Percentiles rank a stretch among this genome's conserved stretches.
phyloP scores from a whole-genome alignment of 1,139 yeast genomes.

The Debaryomycetaceae sp. region DNA sequence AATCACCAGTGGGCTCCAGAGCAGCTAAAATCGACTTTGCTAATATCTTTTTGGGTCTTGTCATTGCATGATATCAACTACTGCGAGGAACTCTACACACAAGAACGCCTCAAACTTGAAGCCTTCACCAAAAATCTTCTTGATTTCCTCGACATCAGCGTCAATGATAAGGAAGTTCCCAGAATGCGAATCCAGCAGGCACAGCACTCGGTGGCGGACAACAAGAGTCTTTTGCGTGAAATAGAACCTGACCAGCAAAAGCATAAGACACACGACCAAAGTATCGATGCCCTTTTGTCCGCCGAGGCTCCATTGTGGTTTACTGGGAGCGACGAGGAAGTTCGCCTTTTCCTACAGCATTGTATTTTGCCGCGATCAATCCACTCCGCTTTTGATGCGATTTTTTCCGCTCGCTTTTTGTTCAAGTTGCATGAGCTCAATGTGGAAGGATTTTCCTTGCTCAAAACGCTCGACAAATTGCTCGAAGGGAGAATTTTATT shows the following conservation, averaged over 20 bases:
- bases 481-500: constrained; percentile 41
- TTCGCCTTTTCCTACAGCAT: constrained; percentile 38
- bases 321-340: constrained; percentile 6
- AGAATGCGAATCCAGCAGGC: constrained; percentile 15
- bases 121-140: constrained; percentile 21
- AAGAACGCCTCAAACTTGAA: constrained; percentile 31
- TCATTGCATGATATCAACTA: constrained; percentile 65
- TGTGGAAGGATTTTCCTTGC: constrained; percentile 33
- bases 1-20: too few relatives aligned
- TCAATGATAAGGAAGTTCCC: constrained; percentile 20
- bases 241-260: constrained; percentile 16
- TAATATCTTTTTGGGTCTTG: constrained; percentile 62
- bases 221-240: constrained; percentile 13
- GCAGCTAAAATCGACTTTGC: constrained; percentile 17
- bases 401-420: constrained; percentile 55
- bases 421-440: constrained; percentile 36
- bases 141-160: constrained; percentile 18
- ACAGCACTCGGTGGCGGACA: constrained; percentile 17
- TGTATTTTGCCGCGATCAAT: constrained; percentile 71
- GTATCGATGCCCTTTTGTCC: constrained; percentile 7
- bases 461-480: constrained; percentile 35
- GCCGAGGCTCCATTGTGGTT: constrained; percentile 17
- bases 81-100: constrained; percentile 39
- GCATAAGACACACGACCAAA: constrained; percentile 20
- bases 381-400: constrained; percentile 81